A percentile compares a stretch with the other conserved stretches of the same genome.
phyloP scores from a whole-genome alignment of 257 asterid species.

The Lithospermum erythrorhizon region DNA sequence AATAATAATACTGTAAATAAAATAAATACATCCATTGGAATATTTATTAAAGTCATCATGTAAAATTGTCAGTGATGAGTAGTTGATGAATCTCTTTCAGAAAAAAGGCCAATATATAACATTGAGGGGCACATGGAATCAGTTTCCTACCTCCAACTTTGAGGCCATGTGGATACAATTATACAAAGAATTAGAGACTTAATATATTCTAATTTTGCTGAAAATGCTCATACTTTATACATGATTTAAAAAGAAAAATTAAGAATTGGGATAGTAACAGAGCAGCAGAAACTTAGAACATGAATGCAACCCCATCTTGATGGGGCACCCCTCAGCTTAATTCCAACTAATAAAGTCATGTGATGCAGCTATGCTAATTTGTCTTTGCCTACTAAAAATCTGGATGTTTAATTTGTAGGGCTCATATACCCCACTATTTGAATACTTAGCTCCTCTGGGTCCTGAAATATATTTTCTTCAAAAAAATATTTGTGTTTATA shows the following conservation, averaged over 20 bases:
- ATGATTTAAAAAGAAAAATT: too few species aligned
- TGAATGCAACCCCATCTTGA: background rate
- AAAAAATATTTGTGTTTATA: background rate
- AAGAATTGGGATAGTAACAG: background rate
- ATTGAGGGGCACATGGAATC: background rate
- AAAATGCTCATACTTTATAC: background rate
- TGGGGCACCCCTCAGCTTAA: background rate
- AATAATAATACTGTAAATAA: too few species aligned
- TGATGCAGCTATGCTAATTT: background rate
- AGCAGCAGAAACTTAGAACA: background rate
- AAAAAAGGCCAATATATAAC: background rate
- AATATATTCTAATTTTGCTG: background rate
- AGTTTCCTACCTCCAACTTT: background rate
- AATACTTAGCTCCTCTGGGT: too few species aligned
- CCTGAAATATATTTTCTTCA: too few species aligned
- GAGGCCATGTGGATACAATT: background rate
- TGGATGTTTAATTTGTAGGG: background rate
- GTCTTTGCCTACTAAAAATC: background rate
- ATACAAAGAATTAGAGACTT: background rate
- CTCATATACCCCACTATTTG: background rate
- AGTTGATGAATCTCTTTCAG: too few species aligned
- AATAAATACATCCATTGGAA: background rate
- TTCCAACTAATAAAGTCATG: background rate
- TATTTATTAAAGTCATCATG: too few species aligned
- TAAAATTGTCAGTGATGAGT: too few species aligned